A percentile compares a stretch with the other conserved stretches of the same genome.
phyloP scores from a whole-genome alignment of 805 yeast genomes.

The Saccharomycopsis fibuligera region DNA sequence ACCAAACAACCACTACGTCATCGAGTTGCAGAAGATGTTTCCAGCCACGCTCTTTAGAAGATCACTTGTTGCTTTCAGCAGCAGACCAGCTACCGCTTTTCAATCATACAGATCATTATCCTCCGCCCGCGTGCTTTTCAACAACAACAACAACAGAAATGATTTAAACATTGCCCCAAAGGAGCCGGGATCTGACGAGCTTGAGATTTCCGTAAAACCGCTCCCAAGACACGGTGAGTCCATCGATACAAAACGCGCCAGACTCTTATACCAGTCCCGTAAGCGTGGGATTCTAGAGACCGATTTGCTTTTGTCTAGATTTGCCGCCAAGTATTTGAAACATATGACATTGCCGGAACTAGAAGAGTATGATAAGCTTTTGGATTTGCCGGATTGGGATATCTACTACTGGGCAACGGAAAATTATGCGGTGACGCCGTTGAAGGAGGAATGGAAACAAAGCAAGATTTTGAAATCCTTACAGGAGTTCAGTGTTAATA shows the following conservation, averaged over 20 bases:
- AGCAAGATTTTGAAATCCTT: conserved; percentile 56
- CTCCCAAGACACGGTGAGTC: conserved; percentile 69
- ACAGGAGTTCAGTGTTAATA: conserved; percentile 70
- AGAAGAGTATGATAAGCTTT: conserved; percentile 75
- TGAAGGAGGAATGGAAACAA: conserved; percentile 81
- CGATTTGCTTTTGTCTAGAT: conserved; percentile 76
- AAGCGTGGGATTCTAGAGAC: conserved; percentile 95
- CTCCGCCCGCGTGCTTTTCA: too few relatives aligned
- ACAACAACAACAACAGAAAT: conserved; percentile 3
- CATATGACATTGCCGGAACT: conserved; percentile 57
- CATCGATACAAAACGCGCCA: conserved; percentile 70
- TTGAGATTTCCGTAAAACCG: conserved; percentile 69
- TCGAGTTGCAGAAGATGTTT: too few relatives aligned
- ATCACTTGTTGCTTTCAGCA: too few relatives aligned
- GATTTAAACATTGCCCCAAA: conserved; percentile 6
- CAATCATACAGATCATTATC: too few relatives aligned
- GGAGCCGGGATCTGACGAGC: conserved; percentile 31
- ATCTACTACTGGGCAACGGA: conserved; percentile 96
- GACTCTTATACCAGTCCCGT: conserved; percentile 84
- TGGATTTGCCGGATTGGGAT: conserved; percentile 98
- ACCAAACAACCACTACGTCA: too few relatives aligned
- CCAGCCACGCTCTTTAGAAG: too few relatives aligned
- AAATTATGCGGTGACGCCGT: conserved; percentile 72
- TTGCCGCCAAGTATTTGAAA: conserved; percentile 69
- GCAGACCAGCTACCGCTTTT: too few relatives aligned